These are phyloP conservation scores for Helianthus tuberosus DNA, from an alignment of 129 eudicot genomes.

Conservation along the genomic window DNA sequence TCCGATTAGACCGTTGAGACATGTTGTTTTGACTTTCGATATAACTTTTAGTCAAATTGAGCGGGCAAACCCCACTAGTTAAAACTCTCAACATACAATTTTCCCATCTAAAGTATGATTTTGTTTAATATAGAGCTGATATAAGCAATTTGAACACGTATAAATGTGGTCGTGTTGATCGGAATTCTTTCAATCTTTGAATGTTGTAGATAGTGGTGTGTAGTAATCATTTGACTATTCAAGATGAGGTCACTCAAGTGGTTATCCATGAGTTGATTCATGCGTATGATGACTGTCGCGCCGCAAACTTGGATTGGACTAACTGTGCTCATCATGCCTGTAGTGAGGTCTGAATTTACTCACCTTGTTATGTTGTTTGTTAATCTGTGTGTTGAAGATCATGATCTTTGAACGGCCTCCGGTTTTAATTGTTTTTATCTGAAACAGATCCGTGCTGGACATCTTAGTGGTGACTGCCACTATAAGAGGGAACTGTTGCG, in stretches of 20 bases:
- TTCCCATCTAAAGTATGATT: background rate
- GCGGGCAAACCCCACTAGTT: too few relatives aligned
- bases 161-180: background rate
- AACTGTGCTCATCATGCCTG: constrained; percentile 98
- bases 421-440: constrained; percentile 8
- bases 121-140: background rate
- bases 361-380: background rate
- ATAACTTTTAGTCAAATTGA: too few relatives aligned
- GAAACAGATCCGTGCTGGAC: constrained; percentile 89
- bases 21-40: too few relatives aligned
- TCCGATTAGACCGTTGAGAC: too few relatives aligned
- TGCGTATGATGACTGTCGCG: constrained; percentile 95
- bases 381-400: constrained; percentile 2
- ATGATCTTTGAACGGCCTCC: constrained; percentile 14
- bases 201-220: constrained; percentile 70
- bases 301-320: constrained; percentile 83
- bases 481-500: constrained; percentile 80
- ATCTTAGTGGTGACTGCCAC: constrained; percentile 97
- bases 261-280: constrained; percentile 95
- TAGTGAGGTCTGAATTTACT: constrained; percentile 66
- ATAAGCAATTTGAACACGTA: background rate
- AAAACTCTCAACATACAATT: too few relatives aligned
- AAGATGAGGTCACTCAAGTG: constrained; percentile 93
- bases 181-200: background rate
- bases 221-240: constrained; percentile 63